phyloP scores from a whole-genome alignment of 2,329 filamentous ascomycete species.

The Plenodomus biglobosus region DNA sequence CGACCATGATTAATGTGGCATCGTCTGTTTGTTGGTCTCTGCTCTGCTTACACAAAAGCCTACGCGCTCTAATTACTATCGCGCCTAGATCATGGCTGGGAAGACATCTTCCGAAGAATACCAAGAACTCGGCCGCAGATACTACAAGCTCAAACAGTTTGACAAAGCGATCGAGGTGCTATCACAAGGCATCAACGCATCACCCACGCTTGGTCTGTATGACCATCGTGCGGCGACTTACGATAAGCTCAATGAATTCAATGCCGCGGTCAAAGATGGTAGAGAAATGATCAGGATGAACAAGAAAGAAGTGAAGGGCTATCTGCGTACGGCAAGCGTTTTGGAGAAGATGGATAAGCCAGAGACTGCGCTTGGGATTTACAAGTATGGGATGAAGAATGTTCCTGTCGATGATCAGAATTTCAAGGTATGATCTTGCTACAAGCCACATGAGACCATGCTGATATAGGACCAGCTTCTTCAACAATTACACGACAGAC shows the following conservation, averaged over 20 bases:
- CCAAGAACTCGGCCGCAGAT: conserved; percentile 38
- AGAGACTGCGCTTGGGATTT: conserved; percentile 58
- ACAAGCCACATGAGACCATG: neutral
- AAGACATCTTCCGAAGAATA: conserved; percentile 40
- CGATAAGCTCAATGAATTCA: conserved; percentile 55
- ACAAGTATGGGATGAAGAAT: conserved; percentile 59
- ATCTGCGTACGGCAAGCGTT: conserved; percentile 57
- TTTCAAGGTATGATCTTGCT: conserved; percentile 25
- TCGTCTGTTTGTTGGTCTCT: too few relatives aligned
- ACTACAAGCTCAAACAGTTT: conserved; percentile 43
- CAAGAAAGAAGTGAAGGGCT: conserved; percentile 57
- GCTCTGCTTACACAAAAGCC: too few relatives aligned
- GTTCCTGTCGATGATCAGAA: conserved; percentile 46
- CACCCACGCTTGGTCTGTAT: conserved; percentile 45
- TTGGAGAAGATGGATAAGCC: conserved; percentile 53
- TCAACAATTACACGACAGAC: conserved; percentile 51
- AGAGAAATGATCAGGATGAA: conserved; percentile 57
- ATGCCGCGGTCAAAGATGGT: conserved; percentile 58
- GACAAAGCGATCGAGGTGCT: conserved; percentile 40
- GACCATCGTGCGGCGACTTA: conserved; percentile 60
- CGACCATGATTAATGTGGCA: too few relatives aligned
- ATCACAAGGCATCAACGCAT: conserved; percentile 33
- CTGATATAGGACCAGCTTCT: conserved; percentile 39
- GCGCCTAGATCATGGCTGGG: conserved; percentile 36
- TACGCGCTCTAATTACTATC: too few relatives aligned